These are phyloP conservation scores for Trypanosomatidae sp. DNA, from an alignment of 208 protist genomes.

Conservation along the genomic window DNA sequence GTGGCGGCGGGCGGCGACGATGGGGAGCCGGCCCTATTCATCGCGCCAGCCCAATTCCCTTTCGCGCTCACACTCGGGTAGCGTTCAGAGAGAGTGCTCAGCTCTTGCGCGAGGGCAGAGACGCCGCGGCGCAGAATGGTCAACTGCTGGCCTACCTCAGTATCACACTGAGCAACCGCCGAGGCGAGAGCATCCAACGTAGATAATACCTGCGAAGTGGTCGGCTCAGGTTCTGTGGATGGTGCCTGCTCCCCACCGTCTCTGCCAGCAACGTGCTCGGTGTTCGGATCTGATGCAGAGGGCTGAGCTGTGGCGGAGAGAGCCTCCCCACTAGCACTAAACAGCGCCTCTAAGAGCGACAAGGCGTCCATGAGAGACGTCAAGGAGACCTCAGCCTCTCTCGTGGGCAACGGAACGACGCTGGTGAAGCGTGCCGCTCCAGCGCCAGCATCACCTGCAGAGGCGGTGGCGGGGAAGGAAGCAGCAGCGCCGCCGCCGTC, in stretches of 20 bases:
- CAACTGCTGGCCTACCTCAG: conserved; percentile 26
- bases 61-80: conserved; percentile 12
- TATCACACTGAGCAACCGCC: conserved; percentile 25
- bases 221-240: not conserved
- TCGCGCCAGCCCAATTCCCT: not conserved
- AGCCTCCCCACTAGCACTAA: conserved; percentile 9
- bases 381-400: not conserved
- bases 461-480: not conserved
- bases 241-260: not conserved
- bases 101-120: conserved; percentile 21
- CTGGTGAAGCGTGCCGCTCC: conserved; percentile 3
- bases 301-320: not conserved
- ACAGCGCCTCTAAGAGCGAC: conserved; percentile 1
- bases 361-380: not conserved
- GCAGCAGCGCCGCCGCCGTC: not conserved
- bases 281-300: not conserved
- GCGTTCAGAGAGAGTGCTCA: conserved; percentile 19
- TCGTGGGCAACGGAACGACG: not conserved
- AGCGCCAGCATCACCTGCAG: not conserved
- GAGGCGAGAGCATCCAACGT: conserved; percentile 22
- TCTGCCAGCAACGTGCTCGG: not conserved
- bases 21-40: not conserved
- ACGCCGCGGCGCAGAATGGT: conserved; percentile 25
- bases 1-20: not conserved
- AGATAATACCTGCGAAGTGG: conserved; percentile 7